phyloP scores from a whole-genome alignment of 2,329 filamentous ascomycete genomes.

The Colletotrichum lindemuthianum region DNA sequence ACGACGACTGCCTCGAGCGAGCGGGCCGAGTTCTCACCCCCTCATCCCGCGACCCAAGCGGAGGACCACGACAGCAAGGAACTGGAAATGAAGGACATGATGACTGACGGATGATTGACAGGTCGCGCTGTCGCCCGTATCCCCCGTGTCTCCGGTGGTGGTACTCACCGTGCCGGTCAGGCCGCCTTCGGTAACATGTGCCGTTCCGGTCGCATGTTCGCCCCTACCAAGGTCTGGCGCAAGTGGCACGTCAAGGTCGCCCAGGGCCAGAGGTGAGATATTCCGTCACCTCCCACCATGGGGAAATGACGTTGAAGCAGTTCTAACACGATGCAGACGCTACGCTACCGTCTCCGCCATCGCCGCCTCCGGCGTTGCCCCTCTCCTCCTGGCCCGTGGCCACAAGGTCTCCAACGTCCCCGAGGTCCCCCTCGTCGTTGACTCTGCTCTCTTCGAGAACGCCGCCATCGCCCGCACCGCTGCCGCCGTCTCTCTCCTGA shows the following conservation, averaged over 20 bases:
- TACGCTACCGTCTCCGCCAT: conserved; percentile 98
- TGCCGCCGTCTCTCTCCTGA: conserved; percentile 85
- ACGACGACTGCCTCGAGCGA: conserved; percentile 14
- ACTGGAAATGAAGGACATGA: conserved; percentile 9
- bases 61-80: not conserved
- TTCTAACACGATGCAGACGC: conserved; percentile 66
- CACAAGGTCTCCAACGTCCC: conserved; percentile 93
- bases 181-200: conserved; percentile 99
- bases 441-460: conserved; percentile 87
- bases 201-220: conserved; percentile 99
- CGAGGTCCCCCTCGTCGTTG: conserved; percentile 96
- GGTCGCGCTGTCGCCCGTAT: conserved; percentile 99
- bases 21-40: not conserved
- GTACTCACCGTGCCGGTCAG: conserved; percentile 99
- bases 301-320: not conserved
- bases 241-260: conserved; percentile 99
- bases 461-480: conserved; percentile 88
- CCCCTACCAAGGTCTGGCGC: conserved; percentile 99
- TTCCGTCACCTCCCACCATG: not conserved
- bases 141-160: conserved; percentile 99
- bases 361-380: conserved; percentile 93
- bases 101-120: conserved; percentile 49
- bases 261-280: conserved; percentile 90
- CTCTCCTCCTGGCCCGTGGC: conserved; percentile 95
- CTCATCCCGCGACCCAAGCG: not conserved